Base-by-base conservation (phyloP, 139 green algal genomes). In the Chlorella sp. region DNA sequence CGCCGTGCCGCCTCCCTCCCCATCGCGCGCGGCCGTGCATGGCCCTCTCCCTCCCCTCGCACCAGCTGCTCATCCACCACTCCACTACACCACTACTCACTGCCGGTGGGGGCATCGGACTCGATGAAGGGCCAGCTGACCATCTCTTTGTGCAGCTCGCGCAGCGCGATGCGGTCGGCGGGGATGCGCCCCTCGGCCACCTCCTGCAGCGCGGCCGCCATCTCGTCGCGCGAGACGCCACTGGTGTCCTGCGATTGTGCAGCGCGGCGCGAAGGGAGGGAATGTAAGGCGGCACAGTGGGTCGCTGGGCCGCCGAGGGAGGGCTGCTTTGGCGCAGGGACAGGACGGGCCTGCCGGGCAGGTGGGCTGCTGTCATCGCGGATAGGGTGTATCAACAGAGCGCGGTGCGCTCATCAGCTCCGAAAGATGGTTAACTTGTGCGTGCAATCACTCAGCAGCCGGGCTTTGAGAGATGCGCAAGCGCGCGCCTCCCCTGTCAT, bases 211-310 rank as follows among this genome's bases (percentile, higher is more conserved):
- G 90, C 93, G 17, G 74, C 79, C 8, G 92, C 91, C 85, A 98
- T 94, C 84, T 98, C 93, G 66, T 97, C 93, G 15, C 93, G 81
- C 0, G 87, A 93, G 15, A 94, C 89, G 33, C 92, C 93, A 21
- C 83, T 83, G 60, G 86, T 83, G 65, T 95, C 87, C 86, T 95
- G 77, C 42, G 35, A 21, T 2, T 73, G 12, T 31, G 40, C 42
- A 63, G 8, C 23, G 31, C 38, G 42, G 25, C 48, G 8, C 21
- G 27, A 42, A 36, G n/a, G 58, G 41, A 42, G 6, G n/a, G 17
- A 5, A 11, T n/a, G 56, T 55, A 1, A 53, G 35, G 51, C 7
- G 31, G 58, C 7, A 19, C 9, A 38, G 2, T 33, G 27, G 8
- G 56, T 27, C 23, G 58, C 40, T 42, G 9, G 35, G 21, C 8